Evolutionary conservation across 768 basidiomycete species (phyloP).

Genomic region (Leccinum truebloodii): DNA sequence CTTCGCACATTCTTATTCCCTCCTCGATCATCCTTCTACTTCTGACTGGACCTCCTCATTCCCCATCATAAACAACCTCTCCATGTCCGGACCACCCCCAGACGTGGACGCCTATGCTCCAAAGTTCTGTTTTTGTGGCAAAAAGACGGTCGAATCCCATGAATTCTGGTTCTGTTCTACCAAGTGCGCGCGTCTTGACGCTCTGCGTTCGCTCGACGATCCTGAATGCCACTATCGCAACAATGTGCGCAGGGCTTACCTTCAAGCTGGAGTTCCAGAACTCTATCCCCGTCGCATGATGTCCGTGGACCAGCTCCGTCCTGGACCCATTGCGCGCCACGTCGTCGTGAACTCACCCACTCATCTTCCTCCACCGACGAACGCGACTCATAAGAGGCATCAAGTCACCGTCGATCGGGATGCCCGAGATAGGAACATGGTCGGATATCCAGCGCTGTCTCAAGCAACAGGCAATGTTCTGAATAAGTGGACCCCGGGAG

Average conservation of each 20-base stretch:
- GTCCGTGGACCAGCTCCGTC: conserved; percentile 11
- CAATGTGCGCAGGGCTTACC: conserved; percentile 17
- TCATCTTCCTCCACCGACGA: background rate
- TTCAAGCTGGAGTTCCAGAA: conserved; percentile 2
- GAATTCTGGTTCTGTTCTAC: conserved; percentile 33
- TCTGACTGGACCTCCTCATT: background rate
- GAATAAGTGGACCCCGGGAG: conserved; percentile 2
- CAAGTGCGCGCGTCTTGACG: conserved; percentile 28
- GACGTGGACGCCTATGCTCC: conserved; percentile 14
- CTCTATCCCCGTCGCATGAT: conserved; percentile 11
- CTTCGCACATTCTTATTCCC: background rate
- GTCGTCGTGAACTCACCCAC: background rate
- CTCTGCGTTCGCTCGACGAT: conserved; percentile 27
- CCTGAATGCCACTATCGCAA: conserved; percentile 29
- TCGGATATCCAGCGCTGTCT: conserved; percentile 18
- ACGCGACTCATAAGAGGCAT: background rate
- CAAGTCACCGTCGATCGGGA: background rate
- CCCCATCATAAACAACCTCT: conserved; percentile 5
- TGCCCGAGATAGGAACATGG: background rate
- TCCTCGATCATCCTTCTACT: background rate
- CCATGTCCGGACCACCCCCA: conserved; percentile 4
- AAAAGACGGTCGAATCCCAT: conserved; percentile 22
- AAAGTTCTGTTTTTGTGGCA: conserved; percentile 30
- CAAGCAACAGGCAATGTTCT: conserved; percentile 18
- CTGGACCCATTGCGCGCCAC: background rate